Conservation (phyloP, 1,284 basidiomycete species). For the Boletus hoseneyae region DNA sequence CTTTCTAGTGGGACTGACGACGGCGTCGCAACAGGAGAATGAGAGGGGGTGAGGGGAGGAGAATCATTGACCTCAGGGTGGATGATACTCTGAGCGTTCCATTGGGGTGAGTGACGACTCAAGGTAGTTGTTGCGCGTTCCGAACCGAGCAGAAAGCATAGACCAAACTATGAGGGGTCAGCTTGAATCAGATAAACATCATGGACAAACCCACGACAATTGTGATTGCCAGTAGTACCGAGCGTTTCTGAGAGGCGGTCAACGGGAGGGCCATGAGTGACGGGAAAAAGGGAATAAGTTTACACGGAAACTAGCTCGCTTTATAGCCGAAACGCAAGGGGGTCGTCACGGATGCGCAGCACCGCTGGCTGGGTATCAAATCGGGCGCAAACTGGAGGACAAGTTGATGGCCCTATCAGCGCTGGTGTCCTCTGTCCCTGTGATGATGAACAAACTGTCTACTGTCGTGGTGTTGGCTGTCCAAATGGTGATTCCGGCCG, state of each 20-base stretch:
- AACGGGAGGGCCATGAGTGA: constrained; percentile 24
- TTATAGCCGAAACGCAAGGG: no score
- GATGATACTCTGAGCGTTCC: background rate
- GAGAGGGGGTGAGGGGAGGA: background rate
- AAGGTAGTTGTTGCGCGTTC: constrained; percentile 3
- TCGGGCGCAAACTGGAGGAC: no score
- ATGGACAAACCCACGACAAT: constrained; percentile 21
- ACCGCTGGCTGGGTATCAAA: no score
- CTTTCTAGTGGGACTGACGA: background rate
- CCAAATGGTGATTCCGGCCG: no score
- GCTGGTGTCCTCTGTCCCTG: no score
- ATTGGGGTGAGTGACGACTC: constrained; percentile 1
- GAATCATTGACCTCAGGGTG: background rate
- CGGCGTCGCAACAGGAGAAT: background rate
- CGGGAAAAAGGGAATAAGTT: no score
- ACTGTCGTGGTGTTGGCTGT: no score
- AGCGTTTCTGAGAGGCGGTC: constrained; percentile 31
- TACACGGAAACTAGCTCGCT: no score
- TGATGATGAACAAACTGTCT: no score
- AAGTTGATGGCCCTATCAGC: no score
- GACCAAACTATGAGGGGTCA: constrained; percentile 11
- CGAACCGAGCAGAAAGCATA: constrained; percentile 25
- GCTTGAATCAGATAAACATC: background rate
- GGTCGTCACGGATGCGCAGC: no score
- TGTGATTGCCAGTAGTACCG: constrained; percentile 27